phyloP scores from a whole-genome alignment of 83 land plant genomes.

The Larix sibirica region DNA sequence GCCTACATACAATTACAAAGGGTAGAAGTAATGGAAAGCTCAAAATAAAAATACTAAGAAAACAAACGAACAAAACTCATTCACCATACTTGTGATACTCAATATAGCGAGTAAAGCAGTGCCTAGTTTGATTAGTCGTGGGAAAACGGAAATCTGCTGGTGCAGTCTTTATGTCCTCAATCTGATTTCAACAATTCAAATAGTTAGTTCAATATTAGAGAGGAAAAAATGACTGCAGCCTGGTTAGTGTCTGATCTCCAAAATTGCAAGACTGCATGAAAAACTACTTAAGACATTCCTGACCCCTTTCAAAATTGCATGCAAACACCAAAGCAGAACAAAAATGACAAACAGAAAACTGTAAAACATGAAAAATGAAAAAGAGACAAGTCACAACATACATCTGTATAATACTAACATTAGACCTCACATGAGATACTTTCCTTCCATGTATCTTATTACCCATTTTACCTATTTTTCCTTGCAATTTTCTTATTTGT shows the following conservation, averaged over 20 bases:
- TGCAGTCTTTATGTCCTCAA: conserved; percentile 75
- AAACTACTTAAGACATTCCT: neutral
- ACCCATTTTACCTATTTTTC: neutral
- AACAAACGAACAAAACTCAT: conserved; percentile 1
- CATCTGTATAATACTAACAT: neutral
- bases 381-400: neutral
- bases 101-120: conserved; percentile 82
- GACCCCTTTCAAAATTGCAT: neutral
- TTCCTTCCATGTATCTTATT: neutral
- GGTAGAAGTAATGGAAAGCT: neutral
- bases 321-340: neutral
- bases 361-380: neutral
- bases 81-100: conserved; percentile 72
- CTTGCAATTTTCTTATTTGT: neutral
- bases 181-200: conserved; percentile 32
- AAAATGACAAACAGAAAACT: neutral
- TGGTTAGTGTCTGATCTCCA: neutral
- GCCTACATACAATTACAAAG: neutral
- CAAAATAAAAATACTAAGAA: conserved; percentile 31
- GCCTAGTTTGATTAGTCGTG: conserved; percentile 77
- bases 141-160: conserved; percentile 85
- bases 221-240: too few species aligned
- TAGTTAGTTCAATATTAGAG: neutral
- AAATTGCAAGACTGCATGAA: neutral
- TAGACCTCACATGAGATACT: neutral